These are phyloP conservation scores for Pichia inconspicua DNA, from an alignment of 1,139 yeast genomes.

Conservation along the genomic window DNA sequence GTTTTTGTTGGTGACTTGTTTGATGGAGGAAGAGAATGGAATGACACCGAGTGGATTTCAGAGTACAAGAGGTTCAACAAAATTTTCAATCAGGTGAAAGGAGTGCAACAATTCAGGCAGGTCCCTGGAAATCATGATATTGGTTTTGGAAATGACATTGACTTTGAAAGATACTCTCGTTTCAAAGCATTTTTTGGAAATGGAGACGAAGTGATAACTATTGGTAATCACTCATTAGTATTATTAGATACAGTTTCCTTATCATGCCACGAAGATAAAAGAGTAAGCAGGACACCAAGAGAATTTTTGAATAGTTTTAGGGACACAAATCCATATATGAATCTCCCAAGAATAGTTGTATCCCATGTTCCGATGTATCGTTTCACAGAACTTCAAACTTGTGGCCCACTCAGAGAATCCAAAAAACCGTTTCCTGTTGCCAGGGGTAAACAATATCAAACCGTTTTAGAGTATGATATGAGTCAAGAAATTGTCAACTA, in stretches of 20 bases:
- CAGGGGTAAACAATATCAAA: slow-evolving; percentile 73
- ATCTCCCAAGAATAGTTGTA: slow-evolving; percentile 59
- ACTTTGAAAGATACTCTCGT: slow-evolving; percentile 47
- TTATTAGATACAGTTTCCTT: slow-evolving; percentile 76
- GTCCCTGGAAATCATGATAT: slow-evolving; percentile 95
- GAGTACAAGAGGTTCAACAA: slow-evolving; percentile 62
- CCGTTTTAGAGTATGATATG: slow-evolving; percentile 54
- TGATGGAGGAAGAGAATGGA: slow-evolving; percentile 94
- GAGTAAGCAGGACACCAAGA: slow-evolving; percentile 37
- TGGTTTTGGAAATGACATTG: slow-evolving; percentile 71
- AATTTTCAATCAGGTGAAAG: slow-evolving; percentile 48
- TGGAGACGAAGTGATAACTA: slow-evolving; percentile 43
- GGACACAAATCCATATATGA: slow-evolving; percentile 23
- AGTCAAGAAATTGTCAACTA: slow-evolving; percentile 48
- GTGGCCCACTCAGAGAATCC: slow-evolving; percentile 69
- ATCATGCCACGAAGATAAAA: slow-evolving; percentile 41
- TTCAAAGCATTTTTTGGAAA: slow-evolving; percentile 71
- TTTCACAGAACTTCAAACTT: slow-evolving; percentile 40
- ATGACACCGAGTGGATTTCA: slow-evolving; percentile 56
- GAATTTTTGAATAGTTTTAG: slow-evolving; percentile 31
- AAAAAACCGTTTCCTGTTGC: slow-evolving; percentile 54
- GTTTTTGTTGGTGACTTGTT: slow-evolving; percentile 84
- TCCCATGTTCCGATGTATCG: slow-evolving; percentile 77
- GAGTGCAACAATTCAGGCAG: slow-evolving; percentile 36
- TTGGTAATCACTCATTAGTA: slow-evolving; percentile 74